Evolutionary conservation across 129 eudicot genomes (phyloP), one percentile per base, ranked within the genome.

Genomic region (Escallonia rubra): DNA sequence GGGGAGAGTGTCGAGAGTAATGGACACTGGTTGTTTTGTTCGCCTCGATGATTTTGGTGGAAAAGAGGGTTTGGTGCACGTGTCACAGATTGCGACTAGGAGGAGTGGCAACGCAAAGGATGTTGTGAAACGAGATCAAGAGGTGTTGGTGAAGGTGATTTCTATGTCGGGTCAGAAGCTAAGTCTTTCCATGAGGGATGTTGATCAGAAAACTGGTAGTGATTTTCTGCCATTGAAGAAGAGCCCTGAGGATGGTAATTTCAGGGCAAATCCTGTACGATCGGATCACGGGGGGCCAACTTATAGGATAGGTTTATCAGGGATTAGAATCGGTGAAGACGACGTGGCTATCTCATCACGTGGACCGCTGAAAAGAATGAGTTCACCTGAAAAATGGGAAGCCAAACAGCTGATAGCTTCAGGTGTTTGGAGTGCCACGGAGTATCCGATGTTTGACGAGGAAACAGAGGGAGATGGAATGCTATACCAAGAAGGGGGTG

Each of bases 331-430:
- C 16, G 74, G 72, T 0, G 95, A 91, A 63, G 96, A 88, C 50
- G 83, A 87, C 53, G 82, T 72, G 50, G 74, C 79, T 23, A 77
- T 70, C 40, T 79, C 85, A 8, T 86, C 98, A 2, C 79, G 95
- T 2, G 73, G 95, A 38, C 89, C 95, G 10, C 65, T 91, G 78
- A 92, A 92, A 77, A 75, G 79, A 59, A 86, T 88, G 96, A 92
- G 89, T 68, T 88, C 95, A 10, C 98, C 96, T 0, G 96, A 92
- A 74, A 83, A 72, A 65, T 92, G 98, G 98, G 98, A 92, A 73
- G 89, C 95, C 0, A 82, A 92, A 15, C 96, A 92, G 66, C 82
- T 92, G 64, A 80, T 88, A 65, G 95, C 96, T 52, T 79, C 98
- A 0, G 98, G 98, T 68, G 96, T 88, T 71, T 41, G 88, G 69